Evolutionary conservation across 139 green algal species (phyloP).

Genomic region (Nannochloris sp.): DNA sequence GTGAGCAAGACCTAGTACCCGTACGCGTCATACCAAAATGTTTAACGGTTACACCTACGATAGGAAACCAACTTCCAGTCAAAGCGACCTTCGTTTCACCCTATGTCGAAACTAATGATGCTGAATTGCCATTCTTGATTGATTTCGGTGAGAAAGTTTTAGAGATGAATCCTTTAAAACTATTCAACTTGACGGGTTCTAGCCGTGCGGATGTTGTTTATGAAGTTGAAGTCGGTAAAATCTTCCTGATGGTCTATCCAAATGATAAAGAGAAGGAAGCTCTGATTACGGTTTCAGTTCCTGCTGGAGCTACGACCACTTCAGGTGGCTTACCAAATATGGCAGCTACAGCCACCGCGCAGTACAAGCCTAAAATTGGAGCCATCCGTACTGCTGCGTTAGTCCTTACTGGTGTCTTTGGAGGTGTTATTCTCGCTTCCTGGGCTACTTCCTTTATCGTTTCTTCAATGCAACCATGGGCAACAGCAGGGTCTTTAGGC

Average conservation of each 20-base stretch:
- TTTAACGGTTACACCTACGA: not conserved
- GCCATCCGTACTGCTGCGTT: not conserved
- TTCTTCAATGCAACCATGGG: not conserved
- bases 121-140: conserved; percentile 1
- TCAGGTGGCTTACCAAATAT: not conserved
- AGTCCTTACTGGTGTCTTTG: conserved; percentile 4
- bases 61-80: not conserved
- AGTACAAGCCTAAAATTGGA: conserved; percentile 3
- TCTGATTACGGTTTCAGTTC: not conserved
- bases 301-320: not conserved
- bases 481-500: conserved; percentile 3
- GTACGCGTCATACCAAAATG: conserved; percentile 1
- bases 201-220: conserved; percentile 2
- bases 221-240: not conserved
- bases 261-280: not conserved
- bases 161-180: conserved; percentile 5
- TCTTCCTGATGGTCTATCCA: conserved; percentile 8
- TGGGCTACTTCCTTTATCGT: conserved; percentile 3
- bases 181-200: conserved; percentile 7
- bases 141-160: not conserved
- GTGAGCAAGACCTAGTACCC: not conserved
- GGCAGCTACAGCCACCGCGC: not conserved
- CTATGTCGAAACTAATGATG: not conserved
- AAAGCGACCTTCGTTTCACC: not conserved
- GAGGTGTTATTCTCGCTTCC: not conserved